phyloP scores from a whole-genome alignment of 805 yeast genomes.

The Starmerella floris region DNA sequence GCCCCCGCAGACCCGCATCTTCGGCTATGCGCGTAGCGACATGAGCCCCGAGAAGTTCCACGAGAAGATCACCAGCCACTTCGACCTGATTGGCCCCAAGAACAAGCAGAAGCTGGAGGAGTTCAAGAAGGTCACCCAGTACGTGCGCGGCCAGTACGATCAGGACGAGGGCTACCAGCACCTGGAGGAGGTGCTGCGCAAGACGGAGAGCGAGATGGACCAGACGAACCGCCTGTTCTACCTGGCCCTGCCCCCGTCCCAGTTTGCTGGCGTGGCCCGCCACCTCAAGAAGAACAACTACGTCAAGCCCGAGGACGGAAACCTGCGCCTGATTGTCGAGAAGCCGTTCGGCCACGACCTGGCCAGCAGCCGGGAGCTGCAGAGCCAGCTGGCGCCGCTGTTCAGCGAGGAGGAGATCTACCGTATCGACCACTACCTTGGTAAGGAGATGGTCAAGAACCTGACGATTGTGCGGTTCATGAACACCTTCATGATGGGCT shows the following conservation, averaged over 20 bases:
- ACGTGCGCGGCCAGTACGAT: conserved; percentile 72
- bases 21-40: conserved; percentile 86
- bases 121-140: conserved; percentile 53
- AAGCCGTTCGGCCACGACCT: conserved; percentile 96
- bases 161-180: conserved; percentile 54
- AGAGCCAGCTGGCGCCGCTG: conserved; percentile 63
- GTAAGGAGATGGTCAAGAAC: conserved; percentile 96
- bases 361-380: conserved; percentile 62
- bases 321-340: conserved; percentile 76
- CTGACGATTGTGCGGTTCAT: conserved; percentile 80
- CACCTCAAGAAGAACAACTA: conserved; percentile 59
- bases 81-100: conserved; percentile 41
- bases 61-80: conserved; percentile 48
- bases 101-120: conserved; percentile 34
- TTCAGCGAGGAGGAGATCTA: conserved; percentile 83
- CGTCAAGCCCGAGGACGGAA: conserved; percentile 43
- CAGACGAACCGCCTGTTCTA: conserved; percentile 73
- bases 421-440: conserved; percentile 94
- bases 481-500: conserved; percentile 72
- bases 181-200: conserved; percentile 42
- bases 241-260: conserved; percentile 90
- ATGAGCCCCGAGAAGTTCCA: conserved; percentile 54
- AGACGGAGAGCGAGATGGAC: conserved; percentile 39
- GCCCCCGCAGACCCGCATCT: conserved; percentile 54
- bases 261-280: conserved; percentile 64